phyloP scores from a whole-genome alignment of 1,139 yeast species.

The Pichia sp. region DNA sequence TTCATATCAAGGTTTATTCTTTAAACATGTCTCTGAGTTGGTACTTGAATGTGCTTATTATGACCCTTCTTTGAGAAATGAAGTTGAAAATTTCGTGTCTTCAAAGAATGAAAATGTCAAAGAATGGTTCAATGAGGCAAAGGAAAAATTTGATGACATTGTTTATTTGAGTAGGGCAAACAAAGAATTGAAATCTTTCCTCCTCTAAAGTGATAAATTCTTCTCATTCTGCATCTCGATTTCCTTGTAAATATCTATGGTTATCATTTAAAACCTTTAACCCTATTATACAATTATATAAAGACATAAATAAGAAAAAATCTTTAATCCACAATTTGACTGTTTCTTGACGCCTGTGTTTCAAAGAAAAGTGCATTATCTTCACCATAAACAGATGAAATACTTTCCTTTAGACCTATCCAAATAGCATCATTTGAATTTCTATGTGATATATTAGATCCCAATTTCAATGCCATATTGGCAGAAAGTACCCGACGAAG shows the following conservation, averaged over 20 bases:
- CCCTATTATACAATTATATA: no score
- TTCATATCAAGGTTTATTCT: slow-evolving; percentile 19
- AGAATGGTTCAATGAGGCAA: slow-evolving; percentile 17
- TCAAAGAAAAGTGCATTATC: slow-evolving; percentile 22
- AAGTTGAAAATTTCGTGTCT: slow-evolving; percentile 18
- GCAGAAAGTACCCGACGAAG: slow-evolving; percentile 24
- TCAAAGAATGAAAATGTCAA: slow-evolving; percentile 12
- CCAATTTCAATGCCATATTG: slow-evolving; percentile 21
- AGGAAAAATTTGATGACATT: slow-evolving; percentile 16
- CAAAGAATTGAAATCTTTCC: slow-evolving; percentile 10
- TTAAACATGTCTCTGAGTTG: slow-evolving; percentile 20
- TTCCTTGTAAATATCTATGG: no score
- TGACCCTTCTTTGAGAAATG: slow-evolving; percentile 16
- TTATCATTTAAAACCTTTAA: no score
- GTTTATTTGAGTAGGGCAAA: slow-evolving; percentile 20
- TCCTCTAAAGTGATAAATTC: no score
- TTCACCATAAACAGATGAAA: slow-evolving; percentile 18
- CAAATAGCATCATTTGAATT: slow-evolving; percentile 11
- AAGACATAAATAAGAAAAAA: no score
- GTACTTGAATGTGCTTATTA: slow-evolving; percentile 24
- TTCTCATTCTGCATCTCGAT: no score
- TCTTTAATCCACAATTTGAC: no score
- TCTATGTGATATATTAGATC: slow-evolving; percentile 19
- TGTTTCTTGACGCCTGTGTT: background rate
- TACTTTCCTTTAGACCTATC: slow-evolving; percentile 13